Evolutionary conservation across 192 early-diverging fungal species (phyloP).

Genomic region (Haplosporangium gracile): DNA sequence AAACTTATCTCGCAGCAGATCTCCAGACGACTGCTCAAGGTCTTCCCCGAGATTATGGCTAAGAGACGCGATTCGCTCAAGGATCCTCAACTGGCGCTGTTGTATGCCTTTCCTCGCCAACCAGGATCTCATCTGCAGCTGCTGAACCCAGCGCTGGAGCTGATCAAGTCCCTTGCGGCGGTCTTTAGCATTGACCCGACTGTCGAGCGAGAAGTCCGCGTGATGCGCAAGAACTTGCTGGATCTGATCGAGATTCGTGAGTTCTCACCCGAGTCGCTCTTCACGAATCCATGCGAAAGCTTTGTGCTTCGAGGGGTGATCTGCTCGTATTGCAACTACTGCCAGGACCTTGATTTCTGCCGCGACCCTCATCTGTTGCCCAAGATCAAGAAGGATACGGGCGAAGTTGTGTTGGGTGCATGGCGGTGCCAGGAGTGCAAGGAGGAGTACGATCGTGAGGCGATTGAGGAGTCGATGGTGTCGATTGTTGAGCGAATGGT

Average conservation of each 20-base stretch:
- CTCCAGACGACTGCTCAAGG: conserved; percentile 73
- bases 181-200: conserved; percentile 83
- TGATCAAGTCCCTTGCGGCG: conserved; percentile 81
- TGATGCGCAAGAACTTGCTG: conserved; percentile 85
- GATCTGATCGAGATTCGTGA: conserved; percentile 82
- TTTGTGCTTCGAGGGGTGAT: conserved; percentile 84
- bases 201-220: conserved; percentile 83
- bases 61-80: conserved; percentile 44
- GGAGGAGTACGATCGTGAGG: conserved; percentile 80
- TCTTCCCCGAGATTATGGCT: conserved; percentile 70
- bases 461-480: conserved; percentile 89
- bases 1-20: conserved; percentile 68
- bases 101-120: conserved; percentile 73
- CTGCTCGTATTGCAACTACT: conserved; percentile 90
- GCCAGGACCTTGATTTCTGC: conserved; percentile 92
- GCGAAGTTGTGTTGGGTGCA: conserved; percentile 36
- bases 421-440: conserved; percentile 88
- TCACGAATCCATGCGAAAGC: conserved; percentile 87
- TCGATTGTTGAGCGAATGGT: conserved; percentile 76
- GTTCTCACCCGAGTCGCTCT: conserved; percentile 83
- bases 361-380: conserved; percentile 81
- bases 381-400: conserved; percentile 54
- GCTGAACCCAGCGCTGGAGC: conserved; percentile 84
- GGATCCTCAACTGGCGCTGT: conserved; percentile 60
- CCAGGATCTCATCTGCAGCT: conserved; percentile 80